Percentiles rank a stretch among this genome's conserved stretches.
These are phyloP conservation scores for Boletellus ananiceps DNA, from an alignment of 768 basidiomycete genomes.

Conservation along the genomic window DNA sequence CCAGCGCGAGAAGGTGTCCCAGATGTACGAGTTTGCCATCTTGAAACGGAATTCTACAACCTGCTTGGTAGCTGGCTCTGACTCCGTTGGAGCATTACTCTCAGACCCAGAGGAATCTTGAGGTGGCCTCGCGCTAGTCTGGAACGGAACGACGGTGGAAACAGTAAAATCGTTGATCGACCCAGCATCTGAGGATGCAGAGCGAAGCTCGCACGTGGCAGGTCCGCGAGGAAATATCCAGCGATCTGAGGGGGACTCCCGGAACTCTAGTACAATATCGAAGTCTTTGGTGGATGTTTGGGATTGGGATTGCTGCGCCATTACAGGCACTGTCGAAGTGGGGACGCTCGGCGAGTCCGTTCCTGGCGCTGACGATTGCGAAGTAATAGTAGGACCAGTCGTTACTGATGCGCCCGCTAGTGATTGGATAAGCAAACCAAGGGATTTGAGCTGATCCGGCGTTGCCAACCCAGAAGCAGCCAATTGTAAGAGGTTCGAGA, in stretches of 20 bases:
- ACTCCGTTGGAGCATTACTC: conserved; percentile 5
- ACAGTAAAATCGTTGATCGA: conserved; percentile 35
- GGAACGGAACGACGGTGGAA: conserved; percentile 45
- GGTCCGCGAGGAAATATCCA: conserved; percentile 64
- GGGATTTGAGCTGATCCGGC: conserved; percentile 59
- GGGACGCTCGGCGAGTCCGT: conserved; percentile 11
- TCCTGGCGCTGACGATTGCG: conserved; percentile 4
- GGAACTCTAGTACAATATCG: conserved; percentile 70
- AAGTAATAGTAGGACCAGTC: conserved; percentile 1
- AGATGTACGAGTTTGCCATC: conserved; percentile 44
- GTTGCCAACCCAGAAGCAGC: conserved; percentile 60
- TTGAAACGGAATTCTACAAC: conserved; percentile 47
- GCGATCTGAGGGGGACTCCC: conserved; percentile 57
- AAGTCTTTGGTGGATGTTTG: conserved; percentile 48
- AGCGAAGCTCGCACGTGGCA: conserved; percentile 43
- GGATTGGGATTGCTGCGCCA: conserved; percentile 21
- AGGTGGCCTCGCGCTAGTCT: conserved; percentile 14
- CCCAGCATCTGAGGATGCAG: conserved; percentile 12
- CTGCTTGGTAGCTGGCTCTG: conserved; percentile 22
- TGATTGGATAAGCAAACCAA: conserved; percentile 71
- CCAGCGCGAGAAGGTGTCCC: conserved; percentile 61
- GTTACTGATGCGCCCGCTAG: conserved; percentile 35
- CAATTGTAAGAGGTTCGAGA: conserved; percentile 60
- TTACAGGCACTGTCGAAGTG: conserved; percentile 10
- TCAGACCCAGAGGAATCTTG: conserved; percentile 14